phyloP scores from a whole-genome alignment of 2,329 filamentous ascomycete genomes.

The Aureobasidium mangrovei region DNA sequence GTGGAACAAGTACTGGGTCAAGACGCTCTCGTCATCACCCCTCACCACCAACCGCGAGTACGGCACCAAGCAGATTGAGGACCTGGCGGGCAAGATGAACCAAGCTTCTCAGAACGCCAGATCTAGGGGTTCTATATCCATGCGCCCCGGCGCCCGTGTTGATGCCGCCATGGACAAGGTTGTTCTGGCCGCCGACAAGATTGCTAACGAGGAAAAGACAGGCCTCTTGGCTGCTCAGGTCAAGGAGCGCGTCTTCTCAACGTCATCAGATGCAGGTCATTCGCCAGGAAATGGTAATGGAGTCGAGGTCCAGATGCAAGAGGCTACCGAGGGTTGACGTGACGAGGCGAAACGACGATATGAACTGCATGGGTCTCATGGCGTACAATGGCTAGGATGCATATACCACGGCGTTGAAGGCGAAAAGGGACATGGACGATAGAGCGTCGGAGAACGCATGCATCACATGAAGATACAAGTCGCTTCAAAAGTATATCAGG shows the following conservation, averaged over 20 bases:
- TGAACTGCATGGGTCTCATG: slow-evolving; percentile 11
- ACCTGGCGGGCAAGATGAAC: slow-evolving; percentile 73
- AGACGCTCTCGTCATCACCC: slow-evolving; percentile 84
- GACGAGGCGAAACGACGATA: neutral
- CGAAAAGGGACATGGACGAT: neutral
- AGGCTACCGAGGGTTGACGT: slow-evolving; percentile 15
- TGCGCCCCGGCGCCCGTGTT: slow-evolving; percentile 21
- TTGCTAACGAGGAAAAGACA: slow-evolving; percentile 54
- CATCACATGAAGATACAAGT: neutral
- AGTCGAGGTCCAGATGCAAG: slow-evolving; percentile 15
- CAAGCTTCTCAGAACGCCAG: slow-evolving; percentile 29
- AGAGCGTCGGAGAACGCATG: neutral
- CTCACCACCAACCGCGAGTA: slow-evolving; percentile 90
- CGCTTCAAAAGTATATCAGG: neutral
- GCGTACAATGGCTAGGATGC: neutral
- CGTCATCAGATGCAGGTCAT: slow-evolving; percentile 17
- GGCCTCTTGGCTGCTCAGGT: slow-evolving; percentile 54
- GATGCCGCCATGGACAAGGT: slow-evolving; percentile 51
- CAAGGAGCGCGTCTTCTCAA: slow-evolving; percentile 53
- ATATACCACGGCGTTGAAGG: slow-evolving; percentile 6
- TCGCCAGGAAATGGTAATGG: slow-evolving; percentile 14
- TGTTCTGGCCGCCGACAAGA: slow-evolving; percentile 51
- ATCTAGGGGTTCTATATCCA: slow-evolving; percentile 19
- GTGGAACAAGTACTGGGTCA: slow-evolving; percentile 99
- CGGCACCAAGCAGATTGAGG: slow-evolving; percentile 81